Evolutionary conservation across 192 early-diverging fungal genomes (phyloP).

Genomic region (Allomyces macrogynus): DNA sequence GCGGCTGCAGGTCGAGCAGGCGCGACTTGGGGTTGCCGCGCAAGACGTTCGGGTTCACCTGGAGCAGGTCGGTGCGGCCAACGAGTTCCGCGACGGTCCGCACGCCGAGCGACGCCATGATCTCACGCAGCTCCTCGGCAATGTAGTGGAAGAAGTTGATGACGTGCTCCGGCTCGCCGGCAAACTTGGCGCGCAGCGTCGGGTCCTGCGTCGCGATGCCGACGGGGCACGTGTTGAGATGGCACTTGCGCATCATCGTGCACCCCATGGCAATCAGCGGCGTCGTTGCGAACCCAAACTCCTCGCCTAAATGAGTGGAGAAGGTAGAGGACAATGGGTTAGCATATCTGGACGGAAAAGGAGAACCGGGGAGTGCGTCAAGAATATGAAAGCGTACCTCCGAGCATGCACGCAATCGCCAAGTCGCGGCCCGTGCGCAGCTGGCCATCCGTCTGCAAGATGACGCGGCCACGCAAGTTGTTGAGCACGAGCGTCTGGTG

Average conservation of each 20-base stretch:
- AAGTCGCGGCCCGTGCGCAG: slow-evolving; percentile 94
- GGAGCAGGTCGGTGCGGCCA: slow-evolving; percentile 69
- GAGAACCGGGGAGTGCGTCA: too few relatives aligned
- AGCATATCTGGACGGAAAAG: too few relatives aligned
- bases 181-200: slow-evolving; percentile 79
- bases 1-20: slow-evolving; percentile 64
- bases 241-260: slow-evolving; percentile 84
- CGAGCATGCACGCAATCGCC: slow-evolving; percentile 88
- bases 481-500: slow-evolving; percentile 97
- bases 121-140: slow-evolving; percentile 73
- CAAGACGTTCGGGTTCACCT: slow-evolving; percentile 41
- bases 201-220: slow-evolving; percentile 96
- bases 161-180: slow-evolving; percentile 85
- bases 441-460: slow-evolving; percentile 96
- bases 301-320: slow-evolving; percentile 33
- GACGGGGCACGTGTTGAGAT: slow-evolving; percentile 88
- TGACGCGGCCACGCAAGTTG: slow-evolving; percentile 83
- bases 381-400: slow-evolving; percentile 15
- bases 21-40: slow-evolving; percentile 57
- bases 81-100: slow-evolving; percentile 91
- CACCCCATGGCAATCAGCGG: slow-evolving; percentile 96
- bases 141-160: slow-evolving; percentile 98
- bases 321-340: too few relatives aligned
- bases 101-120: slow-evolving; percentile 90
- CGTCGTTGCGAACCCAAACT: slow-evolving; percentile 96